Evolutionary conservation across 345 rosid genomes (phyloP), one percentile per base, ranked within the genome.

Genomic region (Eucalyptus sp.): DNA sequence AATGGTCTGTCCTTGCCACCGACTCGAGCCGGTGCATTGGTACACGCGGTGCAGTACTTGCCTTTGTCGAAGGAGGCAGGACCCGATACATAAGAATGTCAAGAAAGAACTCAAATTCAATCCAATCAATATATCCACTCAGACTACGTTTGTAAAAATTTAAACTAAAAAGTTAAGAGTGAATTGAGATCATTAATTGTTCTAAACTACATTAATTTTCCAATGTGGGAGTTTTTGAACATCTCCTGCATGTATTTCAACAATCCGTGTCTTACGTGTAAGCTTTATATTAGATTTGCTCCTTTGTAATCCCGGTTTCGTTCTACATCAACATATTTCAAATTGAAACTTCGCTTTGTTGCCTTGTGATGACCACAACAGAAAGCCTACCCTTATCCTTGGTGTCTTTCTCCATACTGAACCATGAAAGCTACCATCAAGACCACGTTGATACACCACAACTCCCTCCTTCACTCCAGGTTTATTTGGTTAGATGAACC

Each of bases 271-370:
- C 62, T 56, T 0, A 56, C 1, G 13, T 24, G 29, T 56, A 9
- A 4, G 27, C 29, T 9, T 56, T 22, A 56, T 1, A 24, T 56
- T 56, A 56, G 13, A 56, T 24, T 56, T 56, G 27, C 13, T 56
- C 13, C 0, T 22, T 0, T 24, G 1, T 56, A 56, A 24, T 56
- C 1, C 3, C 0, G 13, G 0, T 22, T 56, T 56, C 2, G 6
- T 56, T 56, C 1, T 56, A 24, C 13, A 56, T 56, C 62, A 56
- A 56, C 2, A 4, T 56, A 56, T 56, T 29, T 24, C 12, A 18
- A 9, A 56, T 56, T 4, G 29, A 24, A 10, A 56, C 62, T 56
- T 2, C 3, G 13, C 13, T 56, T 56, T 24, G 29, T 56, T 56
- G 29, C 29, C 29, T 56, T 24, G 62, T 56, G 62, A 56, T 56